Conservation (phyloP, 1,284 basidiomycete genomes). For the Trichosporon sp. region DNA sequence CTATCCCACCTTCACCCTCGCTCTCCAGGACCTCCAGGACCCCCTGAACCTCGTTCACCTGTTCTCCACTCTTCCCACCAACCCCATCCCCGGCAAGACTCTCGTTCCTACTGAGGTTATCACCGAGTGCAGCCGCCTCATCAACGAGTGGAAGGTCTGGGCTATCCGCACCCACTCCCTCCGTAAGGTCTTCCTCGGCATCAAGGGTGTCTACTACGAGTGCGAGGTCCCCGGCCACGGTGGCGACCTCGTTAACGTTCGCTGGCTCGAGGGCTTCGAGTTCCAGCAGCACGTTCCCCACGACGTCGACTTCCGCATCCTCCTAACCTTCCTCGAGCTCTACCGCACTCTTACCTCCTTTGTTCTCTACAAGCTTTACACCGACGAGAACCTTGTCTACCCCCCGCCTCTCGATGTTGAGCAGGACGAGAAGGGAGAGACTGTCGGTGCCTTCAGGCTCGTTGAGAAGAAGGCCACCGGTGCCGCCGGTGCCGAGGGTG, state of each 20-base stretch:
- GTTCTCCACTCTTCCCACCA: constrained; percentile 83
- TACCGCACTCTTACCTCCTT: constrained; percentile 97
- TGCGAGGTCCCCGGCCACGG: constrained; percentile 68
- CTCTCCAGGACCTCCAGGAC: constrained; percentile 94
- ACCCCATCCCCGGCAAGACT: constrained; percentile 56
- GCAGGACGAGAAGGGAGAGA: constrained; percentile 83
- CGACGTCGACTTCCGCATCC: constrained; percentile 96
- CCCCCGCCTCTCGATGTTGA: constrained; percentile 82
- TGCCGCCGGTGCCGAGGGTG: constrained; percentile 33
- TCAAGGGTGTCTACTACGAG: constrained; percentile 99
- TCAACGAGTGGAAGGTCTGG: constrained; percentile 85
- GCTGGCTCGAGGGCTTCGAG: constrained; percentile 97
- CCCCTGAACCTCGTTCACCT: constrained; percentile 92
- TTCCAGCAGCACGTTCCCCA: constrained; percentile 94
- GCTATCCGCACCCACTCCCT: constrained; percentile 83
- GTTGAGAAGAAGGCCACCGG: constrained; percentile 56
- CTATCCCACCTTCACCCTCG: constrained; percentile 96
- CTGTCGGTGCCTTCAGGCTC: constrained; percentile 84
- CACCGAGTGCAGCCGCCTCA: constrained; percentile 82
- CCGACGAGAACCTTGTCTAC: constrained; percentile 88
- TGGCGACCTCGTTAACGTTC: constrained; percentile 72
- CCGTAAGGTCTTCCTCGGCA: constrained; percentile 90
- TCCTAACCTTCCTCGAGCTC: constrained; percentile 94
- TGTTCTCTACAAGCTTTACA: constrained; percentile 95
- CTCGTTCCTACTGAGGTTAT: constrained; percentile 79